Evolutionary conservation across 441 rosid species (phyloP), one percentile per base, ranked within the genome.

Genomic region (Corymbia citriodora): DNA sequence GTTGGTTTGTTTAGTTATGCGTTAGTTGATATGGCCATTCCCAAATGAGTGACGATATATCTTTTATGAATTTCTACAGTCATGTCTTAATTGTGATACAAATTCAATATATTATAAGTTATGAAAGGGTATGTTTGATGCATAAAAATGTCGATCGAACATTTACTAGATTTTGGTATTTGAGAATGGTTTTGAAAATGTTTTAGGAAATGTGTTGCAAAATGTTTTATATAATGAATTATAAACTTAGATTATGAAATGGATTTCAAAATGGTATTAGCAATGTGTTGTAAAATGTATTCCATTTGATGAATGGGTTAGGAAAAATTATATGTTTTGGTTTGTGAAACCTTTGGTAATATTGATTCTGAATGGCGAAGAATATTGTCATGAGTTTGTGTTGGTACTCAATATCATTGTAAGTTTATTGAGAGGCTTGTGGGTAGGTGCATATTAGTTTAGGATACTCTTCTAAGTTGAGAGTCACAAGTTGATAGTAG

Each of bases 381-480:
- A 57, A 57, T 57, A 57, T 0, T 0, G 1, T 23, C 25, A 27
- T 57, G 63, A 57, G 29, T 23, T 57, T 57, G 63, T 14, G 17
- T 14, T 11, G 68, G 12, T 61, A 29, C n/a, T 61, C 4, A 13
- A 61, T 61, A 61, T 61, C 3, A 0, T 3, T 11, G 68, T 61
- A 11, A 61, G n/a, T 25, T 3, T 14, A 61, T 25, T 25, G 31
- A 61, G 11, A 11, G 68, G 68, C n/a, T 61, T 61, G 12, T 61
- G 68, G 68, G 68, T 61, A 61, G 10, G 68, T 0, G 8, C 15
- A 27, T 61, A 61, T 15, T 61, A 61, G 68, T 61, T 25, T 27
- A 61, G 6, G 9, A 65, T 63, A 13, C 29, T 33, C 5, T 29
- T 65, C 0, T 65, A 0, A 33, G 36, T 9, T 5, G 8, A 29